Percentiles rank a stretch among this genome's conserved stretches.
phyloP scores from a whole-genome alignment of 495 filamentous ascomycete species.

The Podospora bellae-mahoneyi region DNA sequence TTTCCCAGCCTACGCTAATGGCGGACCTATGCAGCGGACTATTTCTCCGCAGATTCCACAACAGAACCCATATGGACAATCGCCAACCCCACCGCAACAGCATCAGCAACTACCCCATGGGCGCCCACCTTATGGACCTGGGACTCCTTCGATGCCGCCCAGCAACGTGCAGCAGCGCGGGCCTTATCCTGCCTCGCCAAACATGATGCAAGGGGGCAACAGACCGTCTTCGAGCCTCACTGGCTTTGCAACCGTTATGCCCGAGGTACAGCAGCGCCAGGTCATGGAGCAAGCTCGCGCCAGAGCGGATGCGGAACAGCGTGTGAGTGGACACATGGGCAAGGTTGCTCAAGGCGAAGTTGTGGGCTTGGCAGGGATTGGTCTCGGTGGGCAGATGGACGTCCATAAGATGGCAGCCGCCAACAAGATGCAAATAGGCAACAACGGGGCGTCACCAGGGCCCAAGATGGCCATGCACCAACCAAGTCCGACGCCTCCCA shows the following conservation, averaged over 20 bases:
- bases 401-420: constrained; percentile 36
- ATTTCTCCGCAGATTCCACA: constrained; percentile 37
- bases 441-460: constrained; percentile 22
- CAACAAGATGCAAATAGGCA: constrained; percentile 34
- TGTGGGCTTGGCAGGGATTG: constrained; percentile 37
- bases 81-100: constrained; percentile 33
- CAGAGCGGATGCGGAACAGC: constrained; percentile 41
- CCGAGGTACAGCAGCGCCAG: constrained; percentile 35
- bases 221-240: constrained; percentile 22
- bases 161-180: constrained; percentile 23
- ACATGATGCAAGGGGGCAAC: constrained; percentile 22
- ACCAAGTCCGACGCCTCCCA: constrained; percentile 11
- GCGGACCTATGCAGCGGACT: constrained; percentile 32
- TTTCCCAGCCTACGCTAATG: constrained; percentile 33
- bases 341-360: constrained; percentile 34
- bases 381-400: constrained; percentile 36
- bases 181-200: constrained; percentile 14
- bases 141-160: constrained; percentile 28
- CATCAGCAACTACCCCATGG: constrained; percentile 27
- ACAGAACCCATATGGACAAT: constrained; percentile 29
- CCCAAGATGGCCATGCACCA: constrained; percentile 20
- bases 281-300: constrained; percentile 47
- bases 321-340: constrained; percentile 34
- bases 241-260: constrained; percentile 39
- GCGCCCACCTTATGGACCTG: constrained; percentile 27